Base-by-base conservation (phyloP, 768 basidiomycete species). In the Mycena epipterygia region DNA sequence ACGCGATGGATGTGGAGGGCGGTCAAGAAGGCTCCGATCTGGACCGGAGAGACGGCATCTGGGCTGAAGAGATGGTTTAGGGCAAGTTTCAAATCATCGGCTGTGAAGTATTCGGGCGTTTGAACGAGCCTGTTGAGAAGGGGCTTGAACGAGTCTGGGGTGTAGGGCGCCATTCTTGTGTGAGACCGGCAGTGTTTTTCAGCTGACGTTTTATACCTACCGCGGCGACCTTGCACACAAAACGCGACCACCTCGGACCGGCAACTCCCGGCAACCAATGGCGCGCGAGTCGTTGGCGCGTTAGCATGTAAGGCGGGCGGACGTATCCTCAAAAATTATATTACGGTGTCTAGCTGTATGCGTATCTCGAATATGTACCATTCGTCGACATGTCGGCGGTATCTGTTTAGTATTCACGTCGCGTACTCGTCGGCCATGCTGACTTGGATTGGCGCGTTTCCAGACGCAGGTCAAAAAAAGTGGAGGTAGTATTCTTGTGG, bases 1-100 rank as follows among this genome's bases (percentile, higher is more conserved):
- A 96, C 83, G 41, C 90, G 90, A 55, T 93, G 89, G 61, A 96
- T 83, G 67, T 96, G 94, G 42, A 96, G 82, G 5, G 95, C 95
- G 0, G 95, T 91, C 53, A 99, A 85, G 80, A 98, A 97, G 2
- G 96, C 91, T 23, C 96, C 96, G 63, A 96, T 89, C 78, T 99
- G 95, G 0, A 89, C 84, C 0, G 93, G 90, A 12, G 86, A 87
- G 0, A 91, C 84, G 49, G 85, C 83, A 61, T 90, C 85, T 2
- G 92, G 91, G 0, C 88, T 89, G 77, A 94, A 88, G 53, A 95
- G 81, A 80, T 94, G 92, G 67, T 92, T 84, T 64, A 99, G 89
- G 11, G 95, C 90, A 29, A 82, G 75, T 64, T 87, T 88, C 62
- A 96, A 88, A 79, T 98, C 96, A 23, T 88, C 86, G 0, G 92